Base-by-base conservation (phyloP, 768 basidiomycete genomes). In the Sarcodon aspratus region DNA sequence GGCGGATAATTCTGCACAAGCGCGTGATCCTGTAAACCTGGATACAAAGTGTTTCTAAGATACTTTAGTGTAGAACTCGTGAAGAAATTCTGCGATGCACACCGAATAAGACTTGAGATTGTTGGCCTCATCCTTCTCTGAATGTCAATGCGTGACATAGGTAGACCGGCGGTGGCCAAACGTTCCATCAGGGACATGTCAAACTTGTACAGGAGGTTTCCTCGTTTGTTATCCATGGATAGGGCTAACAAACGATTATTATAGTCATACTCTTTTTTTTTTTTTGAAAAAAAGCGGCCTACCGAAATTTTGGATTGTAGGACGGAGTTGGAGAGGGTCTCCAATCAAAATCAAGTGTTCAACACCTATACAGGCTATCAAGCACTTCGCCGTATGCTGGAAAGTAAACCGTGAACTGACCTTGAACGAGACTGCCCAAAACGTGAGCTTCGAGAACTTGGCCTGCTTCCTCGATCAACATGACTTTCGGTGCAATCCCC, bases 391-490 rank as follows among this genome's bases (percentile, higher is more conserved):
- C 38, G 33, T 6, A 21, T 4, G 31, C 9, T 13, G 18, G 18
- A 17, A 36, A 17, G n/a, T 10, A 36, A 17, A 4, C 0, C 8
- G n/a, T 36, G 17, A 18, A 21, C 12, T 40, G 52, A 55, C 57
- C 50, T 49, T 72, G 71, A 3, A 83, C 82, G 1, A 87, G 66
- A 36, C 71, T 75, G 2, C 74, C 75, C 6, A 88, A 60, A 13
- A 88, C 70, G 52, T 89, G 86, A 3, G 86, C 81, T 63, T 89
- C 86, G 31, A 89, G 70, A 1, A 87, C 82, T 63, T 90, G 85
- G 0, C 86, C 87, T 0, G 87, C 86, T 59, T 89, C 87, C 60
- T 90, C 85, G 0, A 89, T 80, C 44, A 88, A 64, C 44, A 87
- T 58, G 0, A 86, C 74, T 32, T 69, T 72, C 0, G 85, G 85